Evolutionary conservation across 352 stramenopile species (phyloP).

Genomic region (Salisapilia sapeloensis): DNA sequence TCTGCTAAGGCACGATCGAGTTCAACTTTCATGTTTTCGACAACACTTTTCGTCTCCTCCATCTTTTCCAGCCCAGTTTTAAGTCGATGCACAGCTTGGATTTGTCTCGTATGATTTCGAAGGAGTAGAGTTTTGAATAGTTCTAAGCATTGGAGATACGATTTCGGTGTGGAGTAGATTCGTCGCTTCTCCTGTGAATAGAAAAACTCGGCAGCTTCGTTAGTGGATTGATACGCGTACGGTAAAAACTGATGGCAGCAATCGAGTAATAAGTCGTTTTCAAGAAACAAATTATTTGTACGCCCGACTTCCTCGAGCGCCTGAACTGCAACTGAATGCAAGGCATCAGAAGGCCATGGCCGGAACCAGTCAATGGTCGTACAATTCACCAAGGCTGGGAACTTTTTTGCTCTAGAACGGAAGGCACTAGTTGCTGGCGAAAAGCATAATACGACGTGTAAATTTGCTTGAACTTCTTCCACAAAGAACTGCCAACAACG

Average conservation of each 20-base stretch:
- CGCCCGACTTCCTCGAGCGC: conserved; percentile 49
- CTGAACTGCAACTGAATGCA: conserved; percentile 78
- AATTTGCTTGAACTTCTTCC: conserved; percentile 78
- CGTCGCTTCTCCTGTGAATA: conserved; percentile 50
- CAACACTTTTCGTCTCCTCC: conserved; percentile 71
- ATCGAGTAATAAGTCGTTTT: conserved; percentile 21
- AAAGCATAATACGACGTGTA: conserved; percentile 92
- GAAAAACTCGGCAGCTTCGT: conserved; percentile 71
- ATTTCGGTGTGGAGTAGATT: conserved; percentile 90
- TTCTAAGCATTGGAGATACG: conserved; percentile 84
- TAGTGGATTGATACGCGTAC: conserved; percentile 87
- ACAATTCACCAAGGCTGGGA: conserved; percentile 89
- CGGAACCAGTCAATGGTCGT: conserved; percentile 90
- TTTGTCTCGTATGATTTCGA: conserved; percentile 38
- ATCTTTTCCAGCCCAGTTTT: conserved; percentile 84
- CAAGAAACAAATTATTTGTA: conserved; percentile 9
- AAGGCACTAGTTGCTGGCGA: conserved; percentile 85
- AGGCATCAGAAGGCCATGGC: conserved; percentile 82
- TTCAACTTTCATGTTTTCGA: conserved; percentile 86
- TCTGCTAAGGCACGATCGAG: conserved; percentile 81
- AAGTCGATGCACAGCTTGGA: conserved; percentile 62
- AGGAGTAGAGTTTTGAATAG: conserved; percentile 69
- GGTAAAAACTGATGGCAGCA: conserved; percentile 87
- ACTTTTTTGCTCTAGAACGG: conserved; percentile 77
- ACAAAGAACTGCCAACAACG: conserved; percentile 88